Evolutionary conservation across 2,329 filamentous ascomycete species (phyloP).

Genomic region (Trichophyton mentagrophytes): DNA sequence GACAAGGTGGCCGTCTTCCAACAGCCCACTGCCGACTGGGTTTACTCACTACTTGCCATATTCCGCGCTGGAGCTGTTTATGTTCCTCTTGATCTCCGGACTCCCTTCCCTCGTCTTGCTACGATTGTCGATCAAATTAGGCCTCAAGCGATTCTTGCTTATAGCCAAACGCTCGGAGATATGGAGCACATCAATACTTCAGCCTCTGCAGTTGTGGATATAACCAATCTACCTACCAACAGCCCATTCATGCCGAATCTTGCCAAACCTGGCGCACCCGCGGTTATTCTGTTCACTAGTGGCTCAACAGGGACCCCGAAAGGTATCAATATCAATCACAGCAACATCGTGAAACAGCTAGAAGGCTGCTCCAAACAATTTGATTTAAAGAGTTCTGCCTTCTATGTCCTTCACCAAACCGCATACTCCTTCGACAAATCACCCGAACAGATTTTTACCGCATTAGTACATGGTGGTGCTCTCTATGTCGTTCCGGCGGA

Average conservation of each 20-base stretch:
- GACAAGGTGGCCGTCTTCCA: slow-evolving; percentile 31
- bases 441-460: slow-evolving; percentile 14
- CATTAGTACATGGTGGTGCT: slow-evolving; percentile 14
- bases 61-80: slow-evolving; percentile 25
- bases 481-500: slow-evolving; percentile 12
- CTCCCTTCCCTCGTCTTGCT: slow-evolving; percentile 21
- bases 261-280: slow-evolving; percentile 21
- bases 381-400: slow-evolving; percentile 6
- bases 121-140: slow-evolving; percentile 20
- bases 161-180: slow-evolving; percentile 13
- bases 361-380: slow-evolving; percentile 10
- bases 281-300: slow-evolving; percentile 25
- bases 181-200: neutral
- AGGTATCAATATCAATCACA: slow-evolving; percentile 26
- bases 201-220: slow-evolving; percentile 16
- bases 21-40: slow-evolving; percentile 24
- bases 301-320: slow-evolving; percentile 28
- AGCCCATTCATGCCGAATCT: slow-evolving; percentile 7
- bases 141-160: slow-evolving; percentile 20
- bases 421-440: slow-evolving; percentile 13
- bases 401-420: slow-evolving; percentile 13
- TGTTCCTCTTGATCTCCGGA: slow-evolving; percentile 29
- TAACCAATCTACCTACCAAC: slow-evolving; percentile 19
- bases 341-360: slow-evolving; percentile 16
- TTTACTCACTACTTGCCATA: slow-evolving; percentile 25